Evolutionary conservation across 805 yeast species (phyloP).

Genomic region (Metschnikowia cerradonensis): DNA sequence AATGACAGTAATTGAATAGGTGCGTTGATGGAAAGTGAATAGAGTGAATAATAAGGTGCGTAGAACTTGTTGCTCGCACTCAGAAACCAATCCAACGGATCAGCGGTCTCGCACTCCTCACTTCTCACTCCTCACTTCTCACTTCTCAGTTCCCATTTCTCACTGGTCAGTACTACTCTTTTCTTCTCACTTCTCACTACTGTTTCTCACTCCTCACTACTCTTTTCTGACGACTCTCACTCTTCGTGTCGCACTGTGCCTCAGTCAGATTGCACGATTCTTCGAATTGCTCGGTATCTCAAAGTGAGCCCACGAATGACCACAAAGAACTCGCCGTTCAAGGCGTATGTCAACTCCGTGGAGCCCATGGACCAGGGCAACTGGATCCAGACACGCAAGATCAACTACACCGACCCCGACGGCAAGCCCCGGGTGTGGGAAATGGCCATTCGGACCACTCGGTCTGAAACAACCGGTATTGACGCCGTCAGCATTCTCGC

Average conservation of each 20-base stretch:
- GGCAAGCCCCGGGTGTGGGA: constrained; percentile 82
- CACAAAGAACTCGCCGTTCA: constrained; percentile 29
- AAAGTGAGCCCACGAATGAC: not conserved
- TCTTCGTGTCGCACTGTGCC: not conserved
- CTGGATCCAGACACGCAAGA: constrained; percentile 53
- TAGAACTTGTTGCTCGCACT: no score
- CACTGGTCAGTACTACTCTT: no score
- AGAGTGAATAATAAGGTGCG: no score
- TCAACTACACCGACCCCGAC: constrained; percentile 67
- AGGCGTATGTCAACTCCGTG: constrained; percentile 28
- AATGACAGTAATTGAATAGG: no score
- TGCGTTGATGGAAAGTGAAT: no score
- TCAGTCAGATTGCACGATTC: not conserved
- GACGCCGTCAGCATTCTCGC: constrained; percentile 95
- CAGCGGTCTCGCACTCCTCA: no score
- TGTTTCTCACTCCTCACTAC: no score
- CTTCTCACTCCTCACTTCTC: no score
- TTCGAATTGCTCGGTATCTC: not conserved
- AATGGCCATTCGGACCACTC: constrained; percentile 76
- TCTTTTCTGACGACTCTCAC: no score
- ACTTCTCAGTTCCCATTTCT: no score
- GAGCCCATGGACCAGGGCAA: constrained; percentile 38
- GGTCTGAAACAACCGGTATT: constrained; percentile 52
- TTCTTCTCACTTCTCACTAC: no score
- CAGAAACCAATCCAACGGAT: no score